A percentile compares a stretch with the other conserved stretches of the same genome.
These are phyloP conservation scores for Colletotrichum viniferum DNA, from an alignment of 2,329 filamentous ascomycete species.

Conservation along the genomic window DNA sequence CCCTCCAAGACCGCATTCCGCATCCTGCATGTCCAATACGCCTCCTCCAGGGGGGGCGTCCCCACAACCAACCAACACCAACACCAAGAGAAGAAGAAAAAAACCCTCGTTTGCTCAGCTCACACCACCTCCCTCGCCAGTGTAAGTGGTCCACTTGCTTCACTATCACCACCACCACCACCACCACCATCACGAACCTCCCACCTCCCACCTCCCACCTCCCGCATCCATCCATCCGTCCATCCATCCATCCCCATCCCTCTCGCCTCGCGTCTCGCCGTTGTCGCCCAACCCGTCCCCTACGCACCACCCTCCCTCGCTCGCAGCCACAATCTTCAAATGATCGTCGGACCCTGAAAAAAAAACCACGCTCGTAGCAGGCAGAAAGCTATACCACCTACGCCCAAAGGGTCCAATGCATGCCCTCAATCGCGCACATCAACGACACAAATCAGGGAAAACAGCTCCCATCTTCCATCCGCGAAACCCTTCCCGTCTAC, in stretches of 20 bases:
- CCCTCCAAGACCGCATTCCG: conserved; percentile 17
- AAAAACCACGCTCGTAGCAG: not conserved
- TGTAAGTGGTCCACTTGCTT: not conserved
- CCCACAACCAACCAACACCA: not conserved
- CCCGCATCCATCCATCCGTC: not conserved
- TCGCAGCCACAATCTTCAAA: conserved; percentile 11
- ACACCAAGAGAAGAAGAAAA: not conserved
- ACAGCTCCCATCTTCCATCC: not conserved
- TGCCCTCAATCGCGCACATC: not conserved
- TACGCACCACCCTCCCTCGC: not conserved
- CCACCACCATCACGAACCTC: not conserved
- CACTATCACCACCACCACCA: not conserved
- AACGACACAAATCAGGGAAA: not conserved
- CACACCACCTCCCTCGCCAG: conserved; percentile 10
- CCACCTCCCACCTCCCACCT: not conserved
- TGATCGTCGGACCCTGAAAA: conserved; percentile 20
- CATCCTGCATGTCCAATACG: conserved; percentile 9
- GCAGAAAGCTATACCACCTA: not conserved
- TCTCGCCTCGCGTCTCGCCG: not conserved
- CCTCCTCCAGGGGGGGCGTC: not conserved
- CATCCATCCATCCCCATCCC: not conserved
- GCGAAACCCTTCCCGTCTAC: not conserved
- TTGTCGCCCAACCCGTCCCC: not conserved
- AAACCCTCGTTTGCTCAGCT: not conserved
- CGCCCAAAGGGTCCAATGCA: not conserved